Percentiles rank a stretch among this genome's conserved stretches.
Conservation (phyloP, 768 basidiomycete species). For the Auriscalpium microsporum region DNA sequence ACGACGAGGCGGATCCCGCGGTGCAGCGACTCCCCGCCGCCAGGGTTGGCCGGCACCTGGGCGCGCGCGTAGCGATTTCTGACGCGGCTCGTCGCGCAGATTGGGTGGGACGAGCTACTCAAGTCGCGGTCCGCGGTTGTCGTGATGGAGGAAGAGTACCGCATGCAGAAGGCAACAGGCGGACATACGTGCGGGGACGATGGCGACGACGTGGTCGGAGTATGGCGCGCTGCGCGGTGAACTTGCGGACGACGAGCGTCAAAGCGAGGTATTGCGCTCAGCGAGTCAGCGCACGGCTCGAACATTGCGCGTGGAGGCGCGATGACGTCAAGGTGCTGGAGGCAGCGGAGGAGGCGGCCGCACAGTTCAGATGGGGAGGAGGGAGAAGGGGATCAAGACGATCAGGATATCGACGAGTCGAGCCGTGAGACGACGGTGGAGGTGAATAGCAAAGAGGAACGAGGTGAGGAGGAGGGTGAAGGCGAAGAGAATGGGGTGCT, state of each 20-base stretch:
- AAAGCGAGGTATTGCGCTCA: constrained; percentile 54
- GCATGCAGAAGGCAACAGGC: constrained; percentile 84
- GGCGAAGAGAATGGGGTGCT: constrained; percentile 21
- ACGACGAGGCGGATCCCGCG: constrained; percentile 90
- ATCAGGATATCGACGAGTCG: constrained; percentile 54
- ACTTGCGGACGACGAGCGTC: constrained; percentile 63
- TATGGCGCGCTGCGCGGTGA: constrained; percentile 37
- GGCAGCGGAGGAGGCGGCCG: constrained; percentile 17
- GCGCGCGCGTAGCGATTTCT: constrained; percentile 90
- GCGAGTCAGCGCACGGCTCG: constrained; percentile 17
- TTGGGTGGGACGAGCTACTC: constrained; percentile 98
- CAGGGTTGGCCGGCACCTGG: constrained; percentile 92
- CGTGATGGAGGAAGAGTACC: constrained; percentile 99
- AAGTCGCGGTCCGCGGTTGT: constrained; percentile 92
- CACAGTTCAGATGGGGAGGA: constrained; percentile 2
- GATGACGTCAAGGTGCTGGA: constrained; percentile 5
- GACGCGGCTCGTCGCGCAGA: constrained; percentile 83
- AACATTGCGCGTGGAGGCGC: no score
- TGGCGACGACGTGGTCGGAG: constrained; percentile 40
- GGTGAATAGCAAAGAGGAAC: constrained; percentile 34
- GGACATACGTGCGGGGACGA: constrained; percentile 43
- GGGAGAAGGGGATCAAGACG: constrained; percentile 37
- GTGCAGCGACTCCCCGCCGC: constrained; percentile 92
- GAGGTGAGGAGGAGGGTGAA: constrained; percentile 32
- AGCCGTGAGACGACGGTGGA: constrained; percentile 41